Evolutionary conservation across 306 rosid species (phyloP), one percentile per base, ranked within the genome.

Genomic region (Dryas octopetala): DNA sequence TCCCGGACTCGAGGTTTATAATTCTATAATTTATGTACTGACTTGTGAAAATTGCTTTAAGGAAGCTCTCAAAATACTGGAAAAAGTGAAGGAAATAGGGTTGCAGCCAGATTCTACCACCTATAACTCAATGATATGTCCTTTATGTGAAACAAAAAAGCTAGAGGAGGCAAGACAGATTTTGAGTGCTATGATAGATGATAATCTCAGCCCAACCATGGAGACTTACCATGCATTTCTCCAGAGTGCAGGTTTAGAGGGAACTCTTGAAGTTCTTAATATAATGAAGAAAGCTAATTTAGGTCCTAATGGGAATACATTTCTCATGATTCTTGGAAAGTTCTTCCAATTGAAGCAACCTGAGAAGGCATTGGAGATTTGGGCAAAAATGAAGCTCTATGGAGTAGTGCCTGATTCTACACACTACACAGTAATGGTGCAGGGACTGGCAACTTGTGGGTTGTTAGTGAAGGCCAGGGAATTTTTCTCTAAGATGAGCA

Each of bases 201-300:
- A 90, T 78, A 88, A 87, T 75, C 55, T 91, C 51, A 72, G 80
- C 74, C 96, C 96, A 72, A 90, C 93, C 45, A 75, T 59, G 12
- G 93, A 86, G 78, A 94, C 96, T 67, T 91, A 86, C 87, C 95
- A 94, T 82, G 91, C 93, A 54, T 88, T 94, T 86, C 86, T 94
- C 66, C 86, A 87, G 84, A 87, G 40, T 67, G 70, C 84, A 59
- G 93, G 83, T 72, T 88, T 85, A 69, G 89, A 82, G 74, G 91
- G 85, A 74, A 78, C 90, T 23, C 70, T 90, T 75, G 93, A 89
- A 75, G 79, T 90, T 76, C 88, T 94, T 48, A 73, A 77, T 68
- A 83, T 72, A 68, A 91, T 94, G 93, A 90, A 79, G 76, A 84
- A 65, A 70, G 84, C 86, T 76, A 86, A 89, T 74, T 76, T 86